phyloP scores from a whole-genome alignment of 495 filamentous ascomycete genomes.

The Aspergillus cristatus region DNA sequence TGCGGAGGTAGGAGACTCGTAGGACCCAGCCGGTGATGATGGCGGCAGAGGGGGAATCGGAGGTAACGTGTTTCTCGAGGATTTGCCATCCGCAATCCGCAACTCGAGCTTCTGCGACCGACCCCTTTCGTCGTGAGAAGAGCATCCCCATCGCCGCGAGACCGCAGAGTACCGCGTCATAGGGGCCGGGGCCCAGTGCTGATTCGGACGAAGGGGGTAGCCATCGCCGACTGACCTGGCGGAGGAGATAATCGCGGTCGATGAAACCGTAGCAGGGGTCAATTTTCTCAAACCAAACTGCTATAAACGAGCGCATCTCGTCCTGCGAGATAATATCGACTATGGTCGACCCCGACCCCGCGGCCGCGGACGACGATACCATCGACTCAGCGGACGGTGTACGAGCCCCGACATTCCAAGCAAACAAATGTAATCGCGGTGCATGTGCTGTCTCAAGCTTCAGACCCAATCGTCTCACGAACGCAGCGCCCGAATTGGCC shows the following conservation, averaged over 20 bases:
- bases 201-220: slow-evolving; percentile 7
- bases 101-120: slow-evolving; percentile 23
- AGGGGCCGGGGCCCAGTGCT: slow-evolving; percentile 15
- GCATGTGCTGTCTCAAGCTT: slow-evolving; percentile 41
- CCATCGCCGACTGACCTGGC: slow-evolving; percentile 31
- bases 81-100: slow-evolving; percentile 32
- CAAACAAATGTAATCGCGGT: slow-evolving; percentile 46
- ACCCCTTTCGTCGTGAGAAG: slow-evolving; percentile 31
- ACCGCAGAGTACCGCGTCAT: slow-evolving; percentile 40
- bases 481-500: slow-evolving; percentile 47
- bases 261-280: slow-evolving; percentile 43
- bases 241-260: slow-evolving; percentile 25
- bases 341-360: slow-evolving; percentile 16
- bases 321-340: slow-evolving; percentile 31
- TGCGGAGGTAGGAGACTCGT: slow-evolving; percentile 42
- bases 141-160: slow-evolving; percentile 39
- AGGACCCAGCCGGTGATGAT: slow-evolving; percentile 44
- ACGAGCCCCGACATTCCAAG: slow-evolving; percentile 45
- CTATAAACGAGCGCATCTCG: slow-evolving; percentile 30
- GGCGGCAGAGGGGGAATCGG: slow-evolving; percentile 24
- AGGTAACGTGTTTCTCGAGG: slow-evolving; percentile 32
- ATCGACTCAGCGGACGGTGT: no score
- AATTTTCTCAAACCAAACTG: slow-evolving; percentile 41
- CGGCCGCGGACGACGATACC: no score
- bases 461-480: slow-evolving; percentile 43